These are phyloP conservation scores for Ammopiptanthus mongolicus DNA, from an alignment of 306 rosid species.

Conservation along the genomic window DNA sequence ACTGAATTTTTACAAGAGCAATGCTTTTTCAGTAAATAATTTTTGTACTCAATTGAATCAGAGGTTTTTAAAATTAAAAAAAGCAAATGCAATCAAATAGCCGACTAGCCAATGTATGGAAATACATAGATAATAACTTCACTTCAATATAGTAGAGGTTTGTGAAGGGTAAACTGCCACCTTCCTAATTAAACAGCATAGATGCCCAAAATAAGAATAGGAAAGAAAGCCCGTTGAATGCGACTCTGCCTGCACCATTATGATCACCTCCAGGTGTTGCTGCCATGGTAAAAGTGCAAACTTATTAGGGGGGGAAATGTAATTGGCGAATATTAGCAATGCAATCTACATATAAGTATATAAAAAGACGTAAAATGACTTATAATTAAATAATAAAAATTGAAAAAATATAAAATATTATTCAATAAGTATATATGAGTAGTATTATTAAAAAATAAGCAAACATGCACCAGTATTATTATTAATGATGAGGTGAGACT, in stretches of 20 bases:
- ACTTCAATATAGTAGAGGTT: background rate
- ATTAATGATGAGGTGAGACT: no score
- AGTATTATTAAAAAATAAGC: no score
- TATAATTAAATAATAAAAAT: no score
- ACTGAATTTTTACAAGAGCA: conserved; percentile 1
- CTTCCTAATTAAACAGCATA: conserved; percentile 30
- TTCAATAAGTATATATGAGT: no score
- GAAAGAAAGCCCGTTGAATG: conserved; percentile 38
- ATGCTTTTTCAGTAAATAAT: background rate
- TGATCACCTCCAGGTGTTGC: conserved; percentile 26
- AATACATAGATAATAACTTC: conserved; percentile 16
- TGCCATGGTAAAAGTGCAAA: conserved; percentile 3
- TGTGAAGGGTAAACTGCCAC: background rate
- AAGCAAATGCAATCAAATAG: conserved; percentile 11
- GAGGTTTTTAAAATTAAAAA: background rate
- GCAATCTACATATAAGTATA: no score
- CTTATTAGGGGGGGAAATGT: background rate
- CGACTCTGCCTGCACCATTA: conserved; percentile 24
- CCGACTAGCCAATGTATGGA: background rate
- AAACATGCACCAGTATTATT: no score
- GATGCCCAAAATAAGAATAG: conserved; percentile 41
- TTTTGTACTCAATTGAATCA: conserved; percentile 26
- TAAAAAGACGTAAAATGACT: no score
- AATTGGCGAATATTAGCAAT: background rate
- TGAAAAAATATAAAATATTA: no score